phyloP scores from a whole-genome alignment of 1,284 basidiomycete species.

The Ceratobasidium sp. region DNA sequence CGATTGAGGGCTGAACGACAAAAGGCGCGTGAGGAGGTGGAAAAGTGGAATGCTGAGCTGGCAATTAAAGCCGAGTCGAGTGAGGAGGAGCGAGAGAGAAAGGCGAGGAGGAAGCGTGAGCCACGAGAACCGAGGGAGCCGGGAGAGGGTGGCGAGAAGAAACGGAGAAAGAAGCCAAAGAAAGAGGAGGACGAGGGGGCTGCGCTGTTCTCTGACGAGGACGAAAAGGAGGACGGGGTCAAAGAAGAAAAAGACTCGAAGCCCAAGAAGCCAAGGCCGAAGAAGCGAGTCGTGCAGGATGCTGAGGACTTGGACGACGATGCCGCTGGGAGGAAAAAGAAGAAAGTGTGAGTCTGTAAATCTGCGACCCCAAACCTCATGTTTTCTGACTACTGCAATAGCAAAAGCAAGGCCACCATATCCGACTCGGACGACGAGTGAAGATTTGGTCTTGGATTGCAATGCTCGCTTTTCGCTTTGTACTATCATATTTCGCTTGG shows the following conservation, averaged over 20 bases:
- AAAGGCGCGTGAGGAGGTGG: conserved; percentile 80
- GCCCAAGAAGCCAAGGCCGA: conserved; percentile 70
- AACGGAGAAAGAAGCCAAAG: conserved; percentile 55
- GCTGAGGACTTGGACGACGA: conserved; percentile 77
- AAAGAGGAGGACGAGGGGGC: conserved; percentile 53
- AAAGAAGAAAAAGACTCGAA: conserved; percentile 58
- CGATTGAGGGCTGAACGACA: conserved; percentile 70
- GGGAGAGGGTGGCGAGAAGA: conserved; percentile 59
- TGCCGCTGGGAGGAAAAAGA: conserved; percentile 66
- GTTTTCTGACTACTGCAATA: neutral
- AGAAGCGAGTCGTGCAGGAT: conserved; percentile 79
- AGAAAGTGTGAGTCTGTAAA: conserved; percentile 74
- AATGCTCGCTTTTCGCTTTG: conserved; percentile 27
- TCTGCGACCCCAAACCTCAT: neutral
- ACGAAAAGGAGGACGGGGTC: conserved; percentile 26
- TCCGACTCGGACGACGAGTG: conserved; percentile 72
- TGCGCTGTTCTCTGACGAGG: conserved; percentile 48
- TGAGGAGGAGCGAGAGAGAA: conserved; percentile 81
- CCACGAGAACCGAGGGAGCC: conserved; percentile 61
- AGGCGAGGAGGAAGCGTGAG: conserved; percentile 68
- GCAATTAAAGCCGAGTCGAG: conserved; percentile 67
- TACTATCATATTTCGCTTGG: conserved; percentile 42
- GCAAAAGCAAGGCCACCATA: conserved; percentile 65
- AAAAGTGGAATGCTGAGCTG: conserved; percentile 77
- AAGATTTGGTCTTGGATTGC: conserved; percentile 15